A percentile compares a stretch with the other conserved stretches of the same genome.
Conservation (phyloP, 768 basidiomycete genomes). For the Suillus discolor region DNA sequence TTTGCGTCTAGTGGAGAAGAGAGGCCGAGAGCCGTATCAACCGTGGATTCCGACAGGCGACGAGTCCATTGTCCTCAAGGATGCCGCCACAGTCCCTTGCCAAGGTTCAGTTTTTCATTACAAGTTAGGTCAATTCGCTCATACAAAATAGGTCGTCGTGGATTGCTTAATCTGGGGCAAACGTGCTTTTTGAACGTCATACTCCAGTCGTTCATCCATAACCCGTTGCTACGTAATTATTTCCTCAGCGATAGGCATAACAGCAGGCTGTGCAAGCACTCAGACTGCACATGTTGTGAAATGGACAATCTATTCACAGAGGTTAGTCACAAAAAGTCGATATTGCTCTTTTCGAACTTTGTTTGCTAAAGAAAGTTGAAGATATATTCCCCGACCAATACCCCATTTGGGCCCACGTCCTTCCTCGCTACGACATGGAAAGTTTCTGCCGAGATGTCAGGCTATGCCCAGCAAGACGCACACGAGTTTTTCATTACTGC, state of each 20-base stretch:
- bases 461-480: slow-evolving; percentile 94
- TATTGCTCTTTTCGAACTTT: too few relatives aligned
- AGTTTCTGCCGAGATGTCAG: slow-evolving; percentile 75
- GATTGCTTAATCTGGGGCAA: slow-evolving; percentile 85
- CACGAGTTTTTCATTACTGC: slow-evolving; percentile 86
- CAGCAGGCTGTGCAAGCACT: slow-evolving; percentile 61
- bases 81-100: slow-evolving; percentile 60
- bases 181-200: slow-evolving; percentile 95
- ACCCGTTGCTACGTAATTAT: slow-evolving; percentile 85
- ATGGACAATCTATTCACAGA: slow-evolving; percentile 88
- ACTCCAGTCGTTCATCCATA: slow-evolving; percentile 86
- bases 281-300: slow-evolving; percentile 87
- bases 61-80: slow-evolving; percentile 49
- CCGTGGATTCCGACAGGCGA: slow-evolving; percentile 49
- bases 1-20: slow-evolving; percentile 36
- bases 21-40: slow-evolving; percentile 48
- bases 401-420: slow-evolving; percentile 78
- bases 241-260: slow-evolving; percentile 94
- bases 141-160: slow-evolving; percentile 63
- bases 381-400: slow-evolving; percentile 58
- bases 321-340: slow-evolving; percentile 36
- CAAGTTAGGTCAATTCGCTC: background rate
- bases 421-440: slow-evolving; percentile 87
- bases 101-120: slow-evolving; percentile 52
- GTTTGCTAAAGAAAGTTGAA: slow-evolving; percentile 22